Conservation (phyloP, 2,329 filamentous ascomycete genomes). For the Penicillium frequentans region DNA sequence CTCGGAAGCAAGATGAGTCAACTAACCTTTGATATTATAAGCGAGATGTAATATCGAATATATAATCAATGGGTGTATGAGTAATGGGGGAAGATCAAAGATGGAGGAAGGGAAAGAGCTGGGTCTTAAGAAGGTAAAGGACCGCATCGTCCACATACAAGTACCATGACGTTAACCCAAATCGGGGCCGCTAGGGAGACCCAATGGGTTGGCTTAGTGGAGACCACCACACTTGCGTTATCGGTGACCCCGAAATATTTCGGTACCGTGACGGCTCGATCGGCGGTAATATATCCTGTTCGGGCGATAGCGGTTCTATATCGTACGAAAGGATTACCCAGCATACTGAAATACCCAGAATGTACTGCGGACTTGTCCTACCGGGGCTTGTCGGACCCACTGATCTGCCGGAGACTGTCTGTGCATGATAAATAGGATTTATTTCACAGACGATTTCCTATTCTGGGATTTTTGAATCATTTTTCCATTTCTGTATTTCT, state of each 20-base stretch:
- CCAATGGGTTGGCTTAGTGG: neutral
- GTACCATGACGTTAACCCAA: constrained; percentile 4
- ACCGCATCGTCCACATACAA: neutral
- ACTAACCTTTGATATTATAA: constrained; percentile 4
- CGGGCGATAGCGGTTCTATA: constrained; percentile 2
- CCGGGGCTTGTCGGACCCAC: constrained; percentile 10
- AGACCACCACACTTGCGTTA: neutral
- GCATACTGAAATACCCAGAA: neutral
- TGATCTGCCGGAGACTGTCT: constrained; percentile 14
- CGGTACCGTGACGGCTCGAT: constrained; percentile 1
- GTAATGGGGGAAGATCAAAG: constrained; percentile 6
- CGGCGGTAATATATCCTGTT: constrained; percentile 2
- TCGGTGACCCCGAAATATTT: constrained; percentile 5
- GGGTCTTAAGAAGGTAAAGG: constrained; percentile 12
- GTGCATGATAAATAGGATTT: constrained; percentile 3
- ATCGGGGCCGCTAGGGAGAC: neutral
- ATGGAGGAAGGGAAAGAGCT: neutral
- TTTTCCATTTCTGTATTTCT: neutral
- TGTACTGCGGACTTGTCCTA: neutral
- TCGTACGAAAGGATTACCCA: neutral
- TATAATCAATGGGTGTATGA: neutral
- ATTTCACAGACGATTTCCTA: neutral
- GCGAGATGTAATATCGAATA: neutral
- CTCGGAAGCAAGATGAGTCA: constrained; percentile 15
- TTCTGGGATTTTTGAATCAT: neutral